These are phyloP conservation scores for Pestalotiopsis fici DNA, from an alignment of 2,329 filamentous ascomycete genomes.

Conservation along the genomic window DNA sequence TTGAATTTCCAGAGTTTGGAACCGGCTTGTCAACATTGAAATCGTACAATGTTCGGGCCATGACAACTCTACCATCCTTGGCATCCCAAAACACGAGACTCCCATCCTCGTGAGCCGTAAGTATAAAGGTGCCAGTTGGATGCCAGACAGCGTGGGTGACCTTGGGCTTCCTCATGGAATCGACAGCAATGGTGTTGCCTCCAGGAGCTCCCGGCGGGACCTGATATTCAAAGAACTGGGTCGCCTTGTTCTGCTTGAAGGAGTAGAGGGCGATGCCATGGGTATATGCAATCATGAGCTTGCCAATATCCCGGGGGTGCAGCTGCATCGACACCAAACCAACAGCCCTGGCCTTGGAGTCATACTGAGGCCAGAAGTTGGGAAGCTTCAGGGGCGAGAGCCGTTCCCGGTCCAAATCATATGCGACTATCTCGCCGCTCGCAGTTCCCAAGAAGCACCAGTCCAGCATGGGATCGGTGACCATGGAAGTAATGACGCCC, in stretches of 20 bases:
- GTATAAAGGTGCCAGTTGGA: constrained; percentile 85
- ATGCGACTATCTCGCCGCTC: constrained; percentile 85
- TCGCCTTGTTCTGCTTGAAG: constrained; percentile 84
- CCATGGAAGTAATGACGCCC: constrained; percentile 71
- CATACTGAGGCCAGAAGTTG: constrained; percentile 80
- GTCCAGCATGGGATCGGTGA: constrained; percentile 88
- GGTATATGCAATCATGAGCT: constrained; percentile 86
- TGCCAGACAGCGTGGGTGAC: constrained; percentile 90
- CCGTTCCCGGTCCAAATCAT: constrained; percentile 82
- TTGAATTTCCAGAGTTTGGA: constrained; percentile 49
- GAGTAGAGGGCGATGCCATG: constrained; percentile 89
- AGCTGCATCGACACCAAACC: constrained; percentile 77
- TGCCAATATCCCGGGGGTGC: constrained; percentile 90
- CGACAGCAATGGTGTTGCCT: constrained; percentile 67
- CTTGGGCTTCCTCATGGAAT: constrained; percentile 67
- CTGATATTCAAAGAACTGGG: constrained; percentile 81
- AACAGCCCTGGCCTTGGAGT: constrained; percentile 61
- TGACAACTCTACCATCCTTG: constrained; percentile 81
- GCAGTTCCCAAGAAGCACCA: constrained; percentile 87
- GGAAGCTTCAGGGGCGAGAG: constrained; percentile 78
- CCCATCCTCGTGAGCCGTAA: constrained; percentile 87
- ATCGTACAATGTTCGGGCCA: constrained; percentile 79
- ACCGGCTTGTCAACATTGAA: constrained; percentile 71
- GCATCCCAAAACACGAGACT: constrained; percentile 94
- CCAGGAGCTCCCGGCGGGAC: constrained; percentile 81